Evolutionary conservation across 1,284 basidiomycete genomes (phyloP).

Genomic region (Gymnopus androsaceus): DNA sequence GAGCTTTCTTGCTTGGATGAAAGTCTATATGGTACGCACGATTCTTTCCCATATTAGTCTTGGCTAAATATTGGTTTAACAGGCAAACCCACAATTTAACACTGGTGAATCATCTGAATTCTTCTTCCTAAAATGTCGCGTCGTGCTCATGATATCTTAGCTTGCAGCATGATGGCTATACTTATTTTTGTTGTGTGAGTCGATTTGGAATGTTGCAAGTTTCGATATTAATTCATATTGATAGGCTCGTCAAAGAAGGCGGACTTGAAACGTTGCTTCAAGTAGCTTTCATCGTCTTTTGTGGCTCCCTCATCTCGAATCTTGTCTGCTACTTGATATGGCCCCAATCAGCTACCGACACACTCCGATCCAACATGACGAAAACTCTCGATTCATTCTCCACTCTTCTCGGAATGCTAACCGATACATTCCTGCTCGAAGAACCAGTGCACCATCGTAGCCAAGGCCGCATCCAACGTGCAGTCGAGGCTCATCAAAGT

Average conservation of each 20-base stretch:
- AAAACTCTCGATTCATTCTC: constrained; percentile 86
- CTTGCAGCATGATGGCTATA: constrained; percentile 89
- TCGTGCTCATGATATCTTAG: constrained; percentile 36
- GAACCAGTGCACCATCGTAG: constrained; percentile 57
- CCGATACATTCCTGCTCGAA: constrained; percentile 83
- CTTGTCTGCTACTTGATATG: constrained; percentile 82
- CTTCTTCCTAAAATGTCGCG: background rate
- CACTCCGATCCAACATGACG: constrained; percentile 83
- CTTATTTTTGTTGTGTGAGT: constrained; percentile 83
- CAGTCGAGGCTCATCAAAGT: constrained; percentile 80
- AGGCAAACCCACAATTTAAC: constrained; percentile 85
- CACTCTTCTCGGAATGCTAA: constrained; percentile 80
- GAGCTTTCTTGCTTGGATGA: constrained; percentile 82
- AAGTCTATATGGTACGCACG: constrained; percentile 73
- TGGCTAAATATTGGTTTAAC: background rate
- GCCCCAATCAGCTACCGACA: constrained; percentile 81
- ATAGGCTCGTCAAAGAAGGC: constrained; percentile 88
- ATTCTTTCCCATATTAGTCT: background rate
- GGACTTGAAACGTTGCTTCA: constrained; percentile 73
- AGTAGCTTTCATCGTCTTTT: constrained; percentile 76
- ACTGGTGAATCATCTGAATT: constrained; percentile 57
- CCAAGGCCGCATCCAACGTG: constrained; percentile 66
- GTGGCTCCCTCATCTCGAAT: constrained; percentile 80
- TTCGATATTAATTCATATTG: too few species aligned
- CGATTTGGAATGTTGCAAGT: too few species aligned